Evolutionary conservation across 257 asterid species (phyloP), one percentile per base, ranked within the genome.

Genomic region (Plectranthus barbatus): DNA sequence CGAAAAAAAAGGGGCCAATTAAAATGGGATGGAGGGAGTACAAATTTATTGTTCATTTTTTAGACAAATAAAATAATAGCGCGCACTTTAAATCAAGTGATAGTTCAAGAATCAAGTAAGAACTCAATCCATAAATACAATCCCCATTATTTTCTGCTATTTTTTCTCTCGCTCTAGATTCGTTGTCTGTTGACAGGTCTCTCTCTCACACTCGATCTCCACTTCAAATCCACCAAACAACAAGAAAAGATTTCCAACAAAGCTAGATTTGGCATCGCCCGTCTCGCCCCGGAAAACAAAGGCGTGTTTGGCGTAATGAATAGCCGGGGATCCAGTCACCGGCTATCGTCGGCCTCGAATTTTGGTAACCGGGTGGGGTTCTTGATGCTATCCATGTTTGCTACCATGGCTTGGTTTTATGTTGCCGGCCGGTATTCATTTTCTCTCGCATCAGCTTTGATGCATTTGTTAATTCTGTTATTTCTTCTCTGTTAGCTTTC

Each of bases 371-470:
- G 91, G 72, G 26, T 90, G 70, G 76, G 81, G 14, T 74, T 83
- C 70, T 36, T 88, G 68, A 57, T 84, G 76, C 80, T 87, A 9
- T 77, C 91, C 18, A 90, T 87, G 97, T 79, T 87, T 55, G 90
- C 96, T 73, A 70, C 95, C 56, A 85, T 87, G 96, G 95, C 96
- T 51, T 62, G 88, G 45, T 53, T 87, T 37, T 87, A 90, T 46
- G 83, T 90, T 12, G 97, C 96, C 15, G 82, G 86, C 62, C 63
- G 96, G 97, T 86, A 57, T 53, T 66, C 37, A 6, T 51, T 41
- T 60, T 19, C 36, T 55, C 45, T 41, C 56, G 0, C 7, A 40
- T 10, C 65, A 15, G 41, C 19, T 49, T 5, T 13, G 4, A 73
- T 34, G 50, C 14, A 53, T 49, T 29, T 41, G 4, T 23, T 60